A percentile compares a stretch with the other conserved stretches of the same genome.
These are phyloP conservation scores for Chloris gayana DNA, from an alignment of 176 grass and related monocot species.

Conservation along the genomic window DNA sequence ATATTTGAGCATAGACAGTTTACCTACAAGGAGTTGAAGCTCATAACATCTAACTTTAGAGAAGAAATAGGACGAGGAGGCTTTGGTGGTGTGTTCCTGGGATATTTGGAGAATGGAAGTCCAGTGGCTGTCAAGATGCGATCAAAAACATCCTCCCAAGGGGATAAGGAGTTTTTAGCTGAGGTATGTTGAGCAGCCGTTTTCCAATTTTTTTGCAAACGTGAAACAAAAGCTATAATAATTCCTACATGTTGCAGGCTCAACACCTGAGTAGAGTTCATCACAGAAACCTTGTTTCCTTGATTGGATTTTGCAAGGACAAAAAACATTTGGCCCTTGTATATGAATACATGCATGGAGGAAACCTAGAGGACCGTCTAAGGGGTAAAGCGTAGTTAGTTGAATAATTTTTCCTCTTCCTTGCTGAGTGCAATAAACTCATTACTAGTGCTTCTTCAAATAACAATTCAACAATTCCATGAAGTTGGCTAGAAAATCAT, in stretches of 20 bases:
- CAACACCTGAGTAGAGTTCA: slow-evolving; percentile 66
- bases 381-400: slow-evolving; percentile 32
- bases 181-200: slow-evolving; percentile 51
- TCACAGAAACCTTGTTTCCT: slow-evolving; percentile 69
- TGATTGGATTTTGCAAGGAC: slow-evolving; percentile 74
- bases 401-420: neutral
- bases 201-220: slow-evolving; percentile 1
- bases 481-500: neutral
- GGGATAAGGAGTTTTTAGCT: slow-evolving; percentile 57
- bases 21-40: slow-evolving; percentile 64
- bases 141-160: slow-evolving; percentile 51
- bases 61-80: slow-evolving; percentile 69
- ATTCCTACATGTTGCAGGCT: slow-evolving; percentile 44
- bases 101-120: slow-evolving; percentile 60
- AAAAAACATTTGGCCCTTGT: slow-evolving; percentile 54
- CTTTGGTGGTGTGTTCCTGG: slow-evolving; percentile 70
- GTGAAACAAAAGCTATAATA: neutral
- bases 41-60: slow-evolving; percentile 63
- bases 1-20: slow-evolving; percentile 53
- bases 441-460: neutral
- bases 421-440: neutral
- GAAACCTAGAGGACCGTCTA: slow-evolving; percentile 34
- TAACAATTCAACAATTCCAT: neutral
- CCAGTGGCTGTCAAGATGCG: slow-evolving; percentile 80
- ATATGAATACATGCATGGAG: slow-evolving; percentile 60